Base-by-base conservation (phyloP, 2,329 filamentous ascomycete genomes). In the Colletotrichum sp. region DNA sequence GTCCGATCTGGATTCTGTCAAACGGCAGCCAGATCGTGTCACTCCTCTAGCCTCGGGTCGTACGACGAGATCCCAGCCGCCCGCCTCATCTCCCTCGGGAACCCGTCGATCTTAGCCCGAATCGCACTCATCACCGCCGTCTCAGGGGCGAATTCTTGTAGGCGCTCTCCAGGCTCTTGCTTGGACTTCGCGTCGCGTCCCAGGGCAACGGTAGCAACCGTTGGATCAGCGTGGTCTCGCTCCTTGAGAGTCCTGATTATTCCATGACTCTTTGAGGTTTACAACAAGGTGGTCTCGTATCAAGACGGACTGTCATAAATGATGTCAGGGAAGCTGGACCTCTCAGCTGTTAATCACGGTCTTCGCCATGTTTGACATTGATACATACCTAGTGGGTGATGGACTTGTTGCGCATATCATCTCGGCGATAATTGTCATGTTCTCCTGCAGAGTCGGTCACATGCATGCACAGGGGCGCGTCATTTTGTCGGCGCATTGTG, bases 1-100 rank as follows among this genome's bases (percentile, higher is more conserved):
- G 61, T 60, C 58, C 71, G 74, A 78, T 78, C 74, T 64, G 64
- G 26, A 64, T 72, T 74, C 61, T 71, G 60, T 74, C 74, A 57
- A 67, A 61, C 71, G 18, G 18, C 67, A 61, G 64, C 26, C 48
- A 77, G 74, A 74, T 77, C 76, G 67, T 69, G 36, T 68, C 63
- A 68, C 21, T 34, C 34, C 48, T 32, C 57, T 32, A n/a, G n/a
- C 38, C 28, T 30, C 24, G 48, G 24, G 43, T 55, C 30, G 74
- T 55, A 64, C 18, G 70, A 58, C 30, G 24, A 43, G 57, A 71
- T 58, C 21, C 38, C 64, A 73, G 69, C 43, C 63, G 32, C 55
- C 57, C 69, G 63, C 73, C 73, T 75, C 64, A n/a, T 24, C 32
- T 75, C 32, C 15, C 32, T 43, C 64, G 32, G 18, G 21, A 68